Conservation (phyloP, 768 basidiomycete species). For the Gelatoporia subvermispora region DNA sequence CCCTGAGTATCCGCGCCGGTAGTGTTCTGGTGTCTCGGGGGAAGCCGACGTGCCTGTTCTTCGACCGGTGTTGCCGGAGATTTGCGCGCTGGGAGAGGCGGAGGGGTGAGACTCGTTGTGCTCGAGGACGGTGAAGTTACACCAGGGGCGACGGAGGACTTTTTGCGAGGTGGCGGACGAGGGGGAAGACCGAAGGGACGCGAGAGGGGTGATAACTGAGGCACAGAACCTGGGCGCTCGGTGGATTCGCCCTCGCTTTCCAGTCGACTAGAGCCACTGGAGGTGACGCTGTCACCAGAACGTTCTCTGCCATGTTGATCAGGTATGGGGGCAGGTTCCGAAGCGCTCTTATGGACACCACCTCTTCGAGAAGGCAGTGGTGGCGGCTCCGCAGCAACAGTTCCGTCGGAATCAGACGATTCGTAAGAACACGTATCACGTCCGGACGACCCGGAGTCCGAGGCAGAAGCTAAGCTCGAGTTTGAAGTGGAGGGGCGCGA, state of each 20-base stretch:
- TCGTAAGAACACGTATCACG: not conserved
- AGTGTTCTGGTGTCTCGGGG: slow-evolving; percentile 10
- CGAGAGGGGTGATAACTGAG: slow-evolving; percentile 14
- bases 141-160: slow-evolving; percentile 4
- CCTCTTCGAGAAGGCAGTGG: slow-evolving; percentile 3
- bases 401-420: slow-evolving; percentile 4
- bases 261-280: slow-evolving; percentile 36
- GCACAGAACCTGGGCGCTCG: slow-evolving; percentile 6
- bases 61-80: slow-evolving; percentile 10
- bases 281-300: slow-evolving; percentile 11
- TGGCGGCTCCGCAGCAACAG: slow-evolving; percentile 3
- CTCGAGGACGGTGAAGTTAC: slow-evolving; percentile 15
- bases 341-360: not conserved
- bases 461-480: not conserved
- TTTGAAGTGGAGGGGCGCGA: not conserved
- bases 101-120: slow-evolving; percentile 26
- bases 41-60: slow-evolving; percentile 4
- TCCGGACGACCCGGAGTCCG: not conserved
- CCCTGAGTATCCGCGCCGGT: slow-evolving; percentile 6
- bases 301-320: slow-evolving; percentile 7
- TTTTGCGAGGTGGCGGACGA: slow-evolving; percentile 18
- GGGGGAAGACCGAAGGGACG: slow-evolving; percentile 17
- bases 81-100: slow-evolving; percentile 30
- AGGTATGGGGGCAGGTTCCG: too few species aligned
- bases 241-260: slow-evolving; percentile 31